Base-by-base conservation (phyloP, 768 basidiomycete genomes). In the Leccinum subtestaceum region DNA sequence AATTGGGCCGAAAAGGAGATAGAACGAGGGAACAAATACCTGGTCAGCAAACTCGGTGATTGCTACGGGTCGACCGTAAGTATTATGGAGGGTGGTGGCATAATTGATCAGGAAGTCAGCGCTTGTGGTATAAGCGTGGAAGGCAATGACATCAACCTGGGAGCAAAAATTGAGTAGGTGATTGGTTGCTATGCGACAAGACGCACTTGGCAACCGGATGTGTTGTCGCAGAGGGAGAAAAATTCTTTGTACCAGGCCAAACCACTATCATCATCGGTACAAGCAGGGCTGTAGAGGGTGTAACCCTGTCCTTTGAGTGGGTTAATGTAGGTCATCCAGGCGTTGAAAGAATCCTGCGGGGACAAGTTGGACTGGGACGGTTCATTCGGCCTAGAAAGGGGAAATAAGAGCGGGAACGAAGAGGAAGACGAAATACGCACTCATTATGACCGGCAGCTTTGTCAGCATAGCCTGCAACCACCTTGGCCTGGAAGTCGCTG, bases 1-100 rank as follows among this genome's bases (percentile, higher is more conserved):
- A 61, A 57, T n/a, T 46, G 23, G 53, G 25, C 48, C 17, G 2
- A 5, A 6, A 27, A 8, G 11, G 47, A 15, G 32, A 38, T 56
- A 32, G 5, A 13, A 27, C 8, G 6, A 11, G n/a, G 2, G 6
- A 38, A 17, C 31, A 59, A 59, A 17, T 63, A 84, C 89, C 77
- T 84, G 77, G 75, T 84, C 86, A 60, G 89, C 90, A 64, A 82
- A 86, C 67, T 94, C 91, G 4, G 88, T 88, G 58, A 87, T 70
- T 77, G 76, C 80, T 57, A 93, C 68, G 19, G 67, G 65, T 53
- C 59, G 34, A 12, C 58, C 34, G 65, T 82, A 86, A 2, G 72
- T 73, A 43, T 61, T 60, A 67, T 89, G 74, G 65, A 81, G 80
- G 1, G 72, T 63, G 9, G 65, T 64, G 52, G 87, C 70, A 71